These are phyloP conservation scores for Parasitella parasitica DNA, from an alignment of 371 early-diverging fungal genomes.

Conservation along the genomic window DNA sequence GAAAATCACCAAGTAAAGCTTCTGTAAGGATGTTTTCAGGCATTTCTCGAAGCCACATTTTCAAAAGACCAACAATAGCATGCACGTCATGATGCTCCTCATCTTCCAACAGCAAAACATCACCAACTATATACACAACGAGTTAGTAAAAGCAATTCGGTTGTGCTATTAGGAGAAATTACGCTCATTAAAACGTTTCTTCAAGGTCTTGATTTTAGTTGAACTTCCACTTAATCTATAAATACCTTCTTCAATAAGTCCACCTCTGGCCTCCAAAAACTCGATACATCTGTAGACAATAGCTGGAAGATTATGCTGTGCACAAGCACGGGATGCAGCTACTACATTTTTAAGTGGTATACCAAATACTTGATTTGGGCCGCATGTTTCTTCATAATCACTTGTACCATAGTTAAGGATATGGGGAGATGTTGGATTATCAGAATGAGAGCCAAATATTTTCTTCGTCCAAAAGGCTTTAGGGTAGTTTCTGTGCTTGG, in stretches of 20 bases:
- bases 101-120: constrained; percentile 39
- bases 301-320: constrained; percentile 82
- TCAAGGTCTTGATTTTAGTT: constrained; percentile 68
- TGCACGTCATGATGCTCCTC: constrained; percentile 83
- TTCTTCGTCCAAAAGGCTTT: constrained; percentile 7
- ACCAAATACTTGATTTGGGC: constrained; percentile 67
- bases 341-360: constrained; percentile 67
- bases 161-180: too few relatives aligned
- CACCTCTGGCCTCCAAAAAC: constrained; percentile 83
- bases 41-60: constrained; percentile 89
- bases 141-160: background rate
- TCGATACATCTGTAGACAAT: constrained; percentile 95
- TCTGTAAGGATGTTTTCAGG: constrained; percentile 84
- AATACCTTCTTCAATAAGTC: constrained; percentile 90
- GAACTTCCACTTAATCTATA: constrained; percentile 89
- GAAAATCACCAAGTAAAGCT: constrained; percentile 76
- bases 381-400: constrained; percentile 22
- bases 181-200: constrained; percentile 76
- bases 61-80: constrained; percentile 89
- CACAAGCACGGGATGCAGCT: constrained; percentile 59
- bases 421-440: background rate
- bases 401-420: background rate
- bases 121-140: constrained; percentile 22
- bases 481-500: constrained; percentile 20
- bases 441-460: background rate